A percentile compares a stretch with the other conserved stretches of the same genome.
Conservation (phyloP, 805 yeast genomes). For the Metschnikowia borealis region DNA sequence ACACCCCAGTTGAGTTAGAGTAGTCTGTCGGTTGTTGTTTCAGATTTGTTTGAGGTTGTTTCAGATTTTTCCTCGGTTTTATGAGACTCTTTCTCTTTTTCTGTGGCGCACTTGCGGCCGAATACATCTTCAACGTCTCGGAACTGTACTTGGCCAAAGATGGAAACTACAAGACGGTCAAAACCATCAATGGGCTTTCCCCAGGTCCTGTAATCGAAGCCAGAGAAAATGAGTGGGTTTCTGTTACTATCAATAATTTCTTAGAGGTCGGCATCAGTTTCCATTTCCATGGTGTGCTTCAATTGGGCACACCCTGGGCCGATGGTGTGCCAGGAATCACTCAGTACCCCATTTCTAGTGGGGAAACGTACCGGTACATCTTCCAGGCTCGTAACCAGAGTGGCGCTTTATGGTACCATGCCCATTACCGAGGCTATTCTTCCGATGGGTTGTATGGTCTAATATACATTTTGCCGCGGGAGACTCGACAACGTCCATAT, state of each 20-base stretch:
- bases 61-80: background rate
- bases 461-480: slow-evolving; percentile 37
- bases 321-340: slow-evolving; percentile 52
- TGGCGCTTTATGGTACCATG: slow-evolving; percentile 57
- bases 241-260: slow-evolving; percentile 36
- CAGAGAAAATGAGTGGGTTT: slow-evolving; percentile 30
- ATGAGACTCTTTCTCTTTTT: slow-evolving; percentile 7
- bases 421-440: slow-evolving; percentile 45
- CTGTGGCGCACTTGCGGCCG: slow-evolving; percentile 16
- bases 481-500: slow-evolving; percentile 28
- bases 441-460: slow-evolving; percentile 50
- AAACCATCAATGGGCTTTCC: slow-evolving; percentile 40
- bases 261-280: slow-evolving; percentile 37
- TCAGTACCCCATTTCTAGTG: slow-evolving; percentile 48
- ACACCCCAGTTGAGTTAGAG: too few species aligned
- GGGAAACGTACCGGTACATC: slow-evolving; percentile 36
- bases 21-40: too few species aligned
- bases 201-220: slow-evolving; percentile 49
- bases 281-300: slow-evolving; percentile 55
- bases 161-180: slow-evolving; percentile 31
- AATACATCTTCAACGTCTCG: slow-evolving; percentile 9
- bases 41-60: too few species aligned
- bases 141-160: slow-evolving; percentile 21
- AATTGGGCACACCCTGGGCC: slow-evolving; percentile 42
- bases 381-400: slow-evolving; percentile 38